Evolutionary conservation across 2,329 filamentous ascomycete genomes (phyloP), one percentile per base, ranked within the genome.

Genomic region (Cladosporium velox): DNA sequence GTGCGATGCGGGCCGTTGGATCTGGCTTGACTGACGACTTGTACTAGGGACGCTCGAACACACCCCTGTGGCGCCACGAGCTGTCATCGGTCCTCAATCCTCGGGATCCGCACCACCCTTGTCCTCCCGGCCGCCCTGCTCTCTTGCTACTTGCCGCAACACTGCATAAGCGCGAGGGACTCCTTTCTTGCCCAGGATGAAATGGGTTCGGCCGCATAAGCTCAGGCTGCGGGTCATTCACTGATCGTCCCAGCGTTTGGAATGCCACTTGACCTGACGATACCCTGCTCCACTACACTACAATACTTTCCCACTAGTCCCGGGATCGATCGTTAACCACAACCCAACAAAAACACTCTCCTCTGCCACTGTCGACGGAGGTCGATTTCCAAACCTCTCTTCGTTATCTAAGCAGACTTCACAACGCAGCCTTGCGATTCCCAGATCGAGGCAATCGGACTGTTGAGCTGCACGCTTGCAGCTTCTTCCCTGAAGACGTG

Each of bases 111-210:
- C 63, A 65, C 63, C 14, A 65, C 63, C 54, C 61, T 64, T 64
- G 61, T 64, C 61, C 61, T 65, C 54, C 54, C 63, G 54, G 34
- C 41, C 57, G 57, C 34, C 63, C 63, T 65, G 47, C 41, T 65
- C 38, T 30, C 49, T 64, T 59, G 54, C 55, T 59, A 32, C 41
- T 14, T 59, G 41, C 63, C 47, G 63, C 63, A 65, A 49, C 55
- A 65, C 63, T 65, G 63, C 63, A 65, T 65, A 59, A 59, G 63
- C 63, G 63, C 41, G 47, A 59, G 55, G 30, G n/a, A 59, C 57
- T 59, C 63, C 41, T 59, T 41, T 59, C 61, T 57, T 57, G 57
- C 63, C 57, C 54, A 59, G 41, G 35, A 58, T 38, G 55, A 57
- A 47, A 49, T 59, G 52, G 51, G 52, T 32, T 65, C 62, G 61